Evolutionary conservation across 2,329 filamentous ascomycete genomes (phyloP).

Genomic region (Colletotrichum sp.): DNA sequence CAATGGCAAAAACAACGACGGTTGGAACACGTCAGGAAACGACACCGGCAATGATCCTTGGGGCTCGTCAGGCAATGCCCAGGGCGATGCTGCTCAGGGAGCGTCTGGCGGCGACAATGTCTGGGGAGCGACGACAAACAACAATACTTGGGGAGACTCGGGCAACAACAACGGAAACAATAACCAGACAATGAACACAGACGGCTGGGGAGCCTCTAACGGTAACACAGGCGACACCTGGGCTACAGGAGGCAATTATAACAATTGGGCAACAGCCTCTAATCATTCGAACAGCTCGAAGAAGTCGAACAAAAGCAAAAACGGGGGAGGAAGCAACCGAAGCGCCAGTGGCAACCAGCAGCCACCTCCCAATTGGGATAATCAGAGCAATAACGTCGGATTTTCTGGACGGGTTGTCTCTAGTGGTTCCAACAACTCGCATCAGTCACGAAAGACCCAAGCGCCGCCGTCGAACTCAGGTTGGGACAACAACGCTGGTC

Average conservation of each 20-base stretch:
- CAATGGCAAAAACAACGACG: not conserved
- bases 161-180: not conserved
- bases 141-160: not conserved
- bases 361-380: not conserved
- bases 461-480: not conserved
- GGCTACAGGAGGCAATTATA: not conserved
- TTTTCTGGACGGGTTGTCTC: not conserved
- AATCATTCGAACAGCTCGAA: slow-evolving; percentile 14
- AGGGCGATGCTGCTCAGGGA: not conserved
- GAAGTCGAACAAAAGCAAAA: slow-evolving; percentile 1
- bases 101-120: not conserved
- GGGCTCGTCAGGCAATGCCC: not conserved
- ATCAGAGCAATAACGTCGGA: slow-evolving; percentile 17
- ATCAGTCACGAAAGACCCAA: not conserved
- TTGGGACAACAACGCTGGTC: slow-evolving; percentile 22
- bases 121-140: not conserved
- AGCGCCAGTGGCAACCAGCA: not conserved
- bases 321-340: not conserved
- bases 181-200: not conserved
- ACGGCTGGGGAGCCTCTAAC: not conserved
- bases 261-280: slow-evolving; percentile 6
- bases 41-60: not conserved
- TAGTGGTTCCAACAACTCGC: not conserved
- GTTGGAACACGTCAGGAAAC: not conserved
- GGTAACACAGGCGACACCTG: not conserved